A percentile compares a stretch with the other conserved stretches of the same genome.
phyloP scores from a whole-genome alignment of 306 rosid species.

The Luffa acutangula region DNA sequence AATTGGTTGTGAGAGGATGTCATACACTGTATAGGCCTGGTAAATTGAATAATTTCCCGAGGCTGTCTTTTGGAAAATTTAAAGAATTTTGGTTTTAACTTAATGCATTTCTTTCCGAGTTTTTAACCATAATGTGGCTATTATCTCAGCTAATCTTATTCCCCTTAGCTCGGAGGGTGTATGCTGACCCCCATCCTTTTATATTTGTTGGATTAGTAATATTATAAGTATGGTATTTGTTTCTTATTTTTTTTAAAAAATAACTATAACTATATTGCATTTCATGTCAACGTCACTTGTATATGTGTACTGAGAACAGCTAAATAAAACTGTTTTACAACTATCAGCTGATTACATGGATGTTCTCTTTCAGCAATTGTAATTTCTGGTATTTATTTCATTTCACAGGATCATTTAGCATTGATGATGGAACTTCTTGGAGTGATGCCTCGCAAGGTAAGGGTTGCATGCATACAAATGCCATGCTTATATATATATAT shows the following conservation, averaged over 20 bases:
- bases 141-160: neutral
- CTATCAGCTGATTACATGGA: neutral
- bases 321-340: neutral
- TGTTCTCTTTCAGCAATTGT: neutral
- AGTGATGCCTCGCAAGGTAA: slow-evolving; percentile 78
- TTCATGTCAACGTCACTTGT: neutral
- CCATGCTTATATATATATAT: too few relatives aligned
- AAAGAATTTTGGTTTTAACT: neutral
- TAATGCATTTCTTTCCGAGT: neutral
- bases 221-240: neutral
- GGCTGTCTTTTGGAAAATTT: neutral
- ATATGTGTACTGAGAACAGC: neutral
- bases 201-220: neutral
- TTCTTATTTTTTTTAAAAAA: neutral
- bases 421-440: slow-evolving; percentile 95
- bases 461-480: neutral
- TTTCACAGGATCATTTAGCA: slow-evolving; percentile 69
- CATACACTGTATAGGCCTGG: neutral
- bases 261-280: neutral
- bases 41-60: neutral
- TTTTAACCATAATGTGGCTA: neutral
- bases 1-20: neutral
- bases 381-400: neutral
- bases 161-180: neutral
- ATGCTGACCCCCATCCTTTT: neutral